phyloP scores from a whole-genome alignment of 148 eudicot species.

The Fallopia convolvulus region DNA sequence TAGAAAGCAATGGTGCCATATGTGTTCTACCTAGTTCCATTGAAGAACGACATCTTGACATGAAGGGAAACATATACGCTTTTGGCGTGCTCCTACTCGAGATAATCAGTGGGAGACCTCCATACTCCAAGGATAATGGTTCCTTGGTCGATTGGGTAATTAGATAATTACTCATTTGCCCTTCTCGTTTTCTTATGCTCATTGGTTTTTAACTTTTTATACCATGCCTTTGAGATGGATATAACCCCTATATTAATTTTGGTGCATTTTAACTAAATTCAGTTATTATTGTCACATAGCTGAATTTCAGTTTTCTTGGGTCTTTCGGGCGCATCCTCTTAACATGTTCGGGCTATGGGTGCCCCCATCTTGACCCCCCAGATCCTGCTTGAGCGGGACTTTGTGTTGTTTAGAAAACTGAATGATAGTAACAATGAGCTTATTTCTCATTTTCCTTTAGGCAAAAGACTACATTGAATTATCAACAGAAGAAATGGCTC shows the following conservation, averaged over 20 bases:
- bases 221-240: no score
- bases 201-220: no score
- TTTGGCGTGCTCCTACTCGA: conserved; percentile 82
- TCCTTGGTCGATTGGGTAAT: conserved; percentile 84
- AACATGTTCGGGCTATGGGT: no score
- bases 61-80: conserved; percentile 63
- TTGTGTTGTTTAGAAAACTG: not conserved
- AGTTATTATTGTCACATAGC: no score
- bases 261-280: no score
- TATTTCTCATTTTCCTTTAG: conserved; percentile 24
- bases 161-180: not conserved
- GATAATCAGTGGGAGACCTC: conserved; percentile 76
- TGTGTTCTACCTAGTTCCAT: conserved; percentile 72
- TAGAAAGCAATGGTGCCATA: conserved; percentile 59
- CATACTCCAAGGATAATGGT: conserved; percentile 66
- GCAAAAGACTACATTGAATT: conserved; percentile 64
- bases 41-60: conserved; percentile 64
- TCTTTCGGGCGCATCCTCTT: no score
- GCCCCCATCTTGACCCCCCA: no score
- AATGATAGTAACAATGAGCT: not conserved
- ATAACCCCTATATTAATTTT: no score
- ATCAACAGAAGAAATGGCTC: conserved; percentile 53
- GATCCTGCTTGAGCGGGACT: no score
- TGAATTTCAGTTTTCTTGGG: no score
- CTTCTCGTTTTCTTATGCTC: not conserved